Base-by-base conservation (phyloP, 2,329 filamentous ascomycete genomes). In the Penicillium sp. region DNA sequence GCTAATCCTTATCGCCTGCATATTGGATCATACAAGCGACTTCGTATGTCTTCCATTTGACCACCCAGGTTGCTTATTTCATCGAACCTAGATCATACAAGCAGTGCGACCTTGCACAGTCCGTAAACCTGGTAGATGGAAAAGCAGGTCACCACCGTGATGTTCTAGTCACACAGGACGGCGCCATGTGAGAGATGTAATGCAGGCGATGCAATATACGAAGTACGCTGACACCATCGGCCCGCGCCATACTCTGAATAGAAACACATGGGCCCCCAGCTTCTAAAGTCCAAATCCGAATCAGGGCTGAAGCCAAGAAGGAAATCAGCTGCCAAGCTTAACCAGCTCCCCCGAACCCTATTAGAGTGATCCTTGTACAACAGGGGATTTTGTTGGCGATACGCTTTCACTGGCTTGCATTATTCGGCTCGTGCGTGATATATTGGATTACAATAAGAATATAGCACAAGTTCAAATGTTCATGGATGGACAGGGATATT, bases 301-400 rank as follows among this genome's bases (percentile, higher is more conserved):
- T 48, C 28, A 47, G 47, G 37, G 26, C 38, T 41, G 28, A 46
- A 50, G 48, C 43, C 48, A 53, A 56, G 37, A 19, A 50, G 50
- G 50, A 57, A 56, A 48, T 50, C 53, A 60, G 60, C 53, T 59
- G 55, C 67, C 67, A 67, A 64, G 64, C 60, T 44, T 43, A 53
- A 55, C 60, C 61, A 66, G 58, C 60, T 63, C 65, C 55, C 66
- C 57, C 56, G 58, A 63, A 65, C 53, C 58, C 53, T 64, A 65
- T 53, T 61, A 51, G 22, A 65, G 45, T 57, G 25, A 42, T 49
- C 12, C 49, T 46, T 58, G 55, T 62, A 53, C 61, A 50, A 64
- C 56, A 50, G 53, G 52, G 53, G 62, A 61, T 61, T 65, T 66
- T 67, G 61, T 66, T 69, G 65, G 68, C 68, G 69, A 70, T 70